Evolutionary conservation across 805 yeast genomes (phyloP), one percentile per base, ranked within the genome.

Genomic region (Suhomyces kilbournensis): DNA sequence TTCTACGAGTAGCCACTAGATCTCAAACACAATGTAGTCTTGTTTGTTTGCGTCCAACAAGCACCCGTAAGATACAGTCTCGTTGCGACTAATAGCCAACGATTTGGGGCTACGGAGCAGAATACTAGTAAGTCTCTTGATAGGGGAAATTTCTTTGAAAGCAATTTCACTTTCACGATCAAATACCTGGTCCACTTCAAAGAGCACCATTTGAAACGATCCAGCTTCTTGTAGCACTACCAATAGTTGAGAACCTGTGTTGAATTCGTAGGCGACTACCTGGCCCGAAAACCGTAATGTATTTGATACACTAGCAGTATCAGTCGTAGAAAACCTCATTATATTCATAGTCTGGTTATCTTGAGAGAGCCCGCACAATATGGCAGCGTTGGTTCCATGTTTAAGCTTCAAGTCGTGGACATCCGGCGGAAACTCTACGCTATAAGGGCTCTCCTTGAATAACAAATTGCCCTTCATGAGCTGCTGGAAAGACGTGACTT

Each of bases 1-100:
- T 64, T 61, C 47, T 68, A 64, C 55, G 64, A 59, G 38, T 58
- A 53, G 53, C 55, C 63, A 59, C 39, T 58, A 53, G 53, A n/a
- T 26, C 23, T 22, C 45, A 35, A 78, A 62, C 14, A 77, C 68
- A 25, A 66, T 56, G 56, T 77, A 78, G 48, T 72, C 68, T 54
- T 70, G 75, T 47, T 63, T 72, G 23, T 72, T 60, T 7, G 62
- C 56, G 55, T 78, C 82, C 34, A 79, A 54, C 14, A 80, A 53
- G 53, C 78, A 74, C 5, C 75, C 79, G 42, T 67, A 62, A 0
- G 65, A 53, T 23, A 66, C 60, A 3, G 53, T 35, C 2, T 53
- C 53, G n/a, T 48, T 40, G 6, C 66, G 53, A 52, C 69, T 75
- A n/a, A 71, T 54, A 0, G 76, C 59, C 43, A 78, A 38, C 46